These are phyloP conservation scores for Claviceps humidiphila DNA, from an alignment of 2,329 filamentous ascomycete species.

Conservation along the genomic window DNA sequence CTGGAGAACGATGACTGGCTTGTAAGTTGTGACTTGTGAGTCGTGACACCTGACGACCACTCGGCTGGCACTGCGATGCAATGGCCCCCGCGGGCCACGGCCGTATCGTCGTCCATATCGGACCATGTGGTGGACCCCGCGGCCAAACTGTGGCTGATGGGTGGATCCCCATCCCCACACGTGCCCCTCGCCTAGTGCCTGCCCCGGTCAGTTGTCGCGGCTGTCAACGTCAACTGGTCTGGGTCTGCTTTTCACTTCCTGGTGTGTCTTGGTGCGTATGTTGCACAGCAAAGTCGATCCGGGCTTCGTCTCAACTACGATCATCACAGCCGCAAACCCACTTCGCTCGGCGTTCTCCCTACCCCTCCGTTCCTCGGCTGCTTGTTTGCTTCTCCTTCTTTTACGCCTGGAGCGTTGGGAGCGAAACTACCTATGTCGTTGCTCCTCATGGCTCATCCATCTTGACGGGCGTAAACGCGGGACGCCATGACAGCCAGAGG, in stretches of 20 bases:
- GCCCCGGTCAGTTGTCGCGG: no score
- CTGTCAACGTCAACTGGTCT: no score
- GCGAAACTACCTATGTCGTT: slow-evolving; percentile 1
- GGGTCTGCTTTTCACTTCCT: not conserved
- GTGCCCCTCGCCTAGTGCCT: no score
- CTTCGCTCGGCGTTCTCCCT: not conserved
- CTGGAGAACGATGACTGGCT: no score
- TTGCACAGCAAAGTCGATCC: not conserved
- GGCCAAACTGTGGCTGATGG: not conserved
- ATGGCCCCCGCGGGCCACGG: no score
- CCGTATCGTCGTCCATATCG: no score
- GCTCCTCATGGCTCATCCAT: slow-evolving; percentile 13
- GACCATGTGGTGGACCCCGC: not conserved
- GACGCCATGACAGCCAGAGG: slow-evolving; percentile 5
- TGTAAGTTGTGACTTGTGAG: no score
- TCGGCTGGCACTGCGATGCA: no score
- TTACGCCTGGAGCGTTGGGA: not conserved
- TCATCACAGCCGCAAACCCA: not conserved
- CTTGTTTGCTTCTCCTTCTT: slow-evolving; percentile 1
- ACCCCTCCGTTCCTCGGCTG: not conserved
- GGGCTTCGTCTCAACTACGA: not conserved
- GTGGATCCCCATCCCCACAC: not conserved
- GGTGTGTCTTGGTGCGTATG: not conserved
- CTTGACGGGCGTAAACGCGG: slow-evolving; percentile 12
- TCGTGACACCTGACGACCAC: no score